A percentile compares a stretch with the other conserved stretches of the same genome.
Conservation (phyloP, 2,329 filamentous ascomycete genomes). For the Paraphaeosphaeria sporulosa region DNA sequence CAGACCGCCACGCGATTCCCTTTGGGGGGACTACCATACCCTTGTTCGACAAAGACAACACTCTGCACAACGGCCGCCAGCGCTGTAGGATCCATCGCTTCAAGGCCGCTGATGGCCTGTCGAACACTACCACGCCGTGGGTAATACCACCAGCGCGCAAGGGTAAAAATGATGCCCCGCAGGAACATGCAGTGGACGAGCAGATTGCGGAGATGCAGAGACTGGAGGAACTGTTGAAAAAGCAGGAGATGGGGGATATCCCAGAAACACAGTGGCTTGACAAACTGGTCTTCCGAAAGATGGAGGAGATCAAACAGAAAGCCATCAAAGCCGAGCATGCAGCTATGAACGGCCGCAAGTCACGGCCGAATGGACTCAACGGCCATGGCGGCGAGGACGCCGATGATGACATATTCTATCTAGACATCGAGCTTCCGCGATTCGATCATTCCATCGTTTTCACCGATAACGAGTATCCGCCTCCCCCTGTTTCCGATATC, state of each 20-base stretch:
- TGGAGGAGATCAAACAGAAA: conserved; percentile 71
- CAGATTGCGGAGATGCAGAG: conserved; percentile 87
- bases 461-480: conserved; percentile 89
- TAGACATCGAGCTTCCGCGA: conserved; percentile 89
- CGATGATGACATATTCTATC: conserved; percentile 73
- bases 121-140: conserved; percentile 80
- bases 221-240: conserved; percentile 90
- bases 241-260: conserved; percentile 98
- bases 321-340: conserved; percentile 45
- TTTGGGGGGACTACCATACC: conserved; percentile 93
- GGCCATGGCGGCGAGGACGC: conserved; percentile 43
- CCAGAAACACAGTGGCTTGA: conserved; percentile 94
- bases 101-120: conserved; percentile 83
- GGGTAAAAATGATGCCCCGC: conserved; percentile 57
- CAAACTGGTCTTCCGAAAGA: conserved; percentile 87
- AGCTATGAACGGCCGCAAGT: conserved; percentile 46
- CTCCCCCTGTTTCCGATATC: conserved; percentile 81
- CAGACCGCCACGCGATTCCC: conserved; percentile 80
- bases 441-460: conserved; percentile 98
- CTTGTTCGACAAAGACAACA: conserved; percentile 92
- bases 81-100: conserved; percentile 87
- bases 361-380: conserved; percentile 23
- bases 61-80: conserved; percentile 88
- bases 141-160: conserved; percentile 63
- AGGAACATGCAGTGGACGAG: conserved; percentile 60